Evolutionary conservation across 352 stramenopile species (phyloP), one percentile per base, ranked within the genome.

Genomic region (Globisporangium uncinulatum): DNA sequence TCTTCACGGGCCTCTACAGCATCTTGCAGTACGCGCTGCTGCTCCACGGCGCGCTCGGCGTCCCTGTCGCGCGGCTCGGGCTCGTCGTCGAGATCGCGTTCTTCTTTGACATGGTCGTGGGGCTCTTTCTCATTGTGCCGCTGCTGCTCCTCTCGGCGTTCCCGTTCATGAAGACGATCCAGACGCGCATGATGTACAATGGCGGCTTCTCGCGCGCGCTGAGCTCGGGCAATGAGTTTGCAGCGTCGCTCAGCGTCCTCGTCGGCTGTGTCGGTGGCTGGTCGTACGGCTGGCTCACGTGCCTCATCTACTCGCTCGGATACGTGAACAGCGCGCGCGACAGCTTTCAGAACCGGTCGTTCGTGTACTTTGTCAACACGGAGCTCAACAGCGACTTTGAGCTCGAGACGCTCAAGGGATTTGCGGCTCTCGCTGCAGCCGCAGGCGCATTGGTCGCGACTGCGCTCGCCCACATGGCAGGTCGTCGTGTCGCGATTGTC

Each of bases 111-210:
- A 86, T 92, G 67, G 66, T 92, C 1, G 76, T 93, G 9, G 86
- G 86, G 1, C 34, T 92, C 20, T 90, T 94, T 55, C 53, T 94
- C 20, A 71, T 87, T 15, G 14, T 93, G 1, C 82, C 84, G 21
- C 71, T 95, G 17, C 47, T 94, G 43, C 44, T 94, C 19, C 36
- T 95, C 5, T 94, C 83, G 45, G 83, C 79, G 19, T 83, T 95
- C 57, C 86, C 83, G 20, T 95, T 94, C 62, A 94, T 95, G 83
- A 83, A 79, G 41, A 94, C 84, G 9, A 89, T 94, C 54, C 86
- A 95, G 54, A 93, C 86, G 41, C 83, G 86, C 34, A 95, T 95
- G 83, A 95, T 95, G 86, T 95, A 95, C 67, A 95, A 95, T 56
- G 84, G 85, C 19, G 83, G 86, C 43, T 95, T 95, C 47, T 93